Conservation (phyloP, 2,329 filamentous ascomycete genomes). For the Helotiales sp. region DNA sequence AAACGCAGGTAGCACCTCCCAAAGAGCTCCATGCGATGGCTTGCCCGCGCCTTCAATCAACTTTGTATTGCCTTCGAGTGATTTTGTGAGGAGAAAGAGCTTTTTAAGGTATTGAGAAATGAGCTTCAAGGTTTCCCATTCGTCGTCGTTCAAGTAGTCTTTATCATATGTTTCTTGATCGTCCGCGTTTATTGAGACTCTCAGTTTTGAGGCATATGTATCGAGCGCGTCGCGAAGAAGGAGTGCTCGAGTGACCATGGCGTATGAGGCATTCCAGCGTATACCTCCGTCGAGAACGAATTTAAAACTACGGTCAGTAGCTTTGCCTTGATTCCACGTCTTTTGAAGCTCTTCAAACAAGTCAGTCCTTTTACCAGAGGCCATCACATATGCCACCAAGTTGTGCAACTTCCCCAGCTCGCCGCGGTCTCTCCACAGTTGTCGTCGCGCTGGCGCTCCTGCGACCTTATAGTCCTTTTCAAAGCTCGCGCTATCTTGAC, state of each 20-base stretch:
- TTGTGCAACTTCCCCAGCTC: constrained; percentile 10
- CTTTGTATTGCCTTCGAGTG: constrained; percentile 3
- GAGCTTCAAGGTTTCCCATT: too few species aligned
- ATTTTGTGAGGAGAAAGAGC: background rate
- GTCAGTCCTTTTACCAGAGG: background rate
- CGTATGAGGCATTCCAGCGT: background rate
- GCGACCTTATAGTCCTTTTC: background rate
- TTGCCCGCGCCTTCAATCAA: background rate
- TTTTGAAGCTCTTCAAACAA: too few species aligned
- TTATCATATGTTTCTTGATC: too few species aligned
- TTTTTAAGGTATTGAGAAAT: background rate
- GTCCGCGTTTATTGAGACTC: background rate
- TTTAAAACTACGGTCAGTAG: background rate
- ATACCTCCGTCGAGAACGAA: background rate
- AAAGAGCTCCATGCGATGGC: constrained; percentile 3
- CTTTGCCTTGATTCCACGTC: background rate
- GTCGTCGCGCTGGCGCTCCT: background rate
- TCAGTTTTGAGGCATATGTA: background rate
- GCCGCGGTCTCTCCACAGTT: constrained; percentile 2
- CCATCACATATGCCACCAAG: constrained; percentile 9
- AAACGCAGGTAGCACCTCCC: constrained; percentile 2
- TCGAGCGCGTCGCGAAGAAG: background rate
- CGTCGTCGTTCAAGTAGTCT: background rate
- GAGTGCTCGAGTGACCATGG: too few species aligned
- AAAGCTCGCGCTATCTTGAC: constrained; percentile 2